Base-by-base conservation (phyloP, 2,329 filamentous ascomycete genomes). In the Drechslerella coelobrocha region DNA sequence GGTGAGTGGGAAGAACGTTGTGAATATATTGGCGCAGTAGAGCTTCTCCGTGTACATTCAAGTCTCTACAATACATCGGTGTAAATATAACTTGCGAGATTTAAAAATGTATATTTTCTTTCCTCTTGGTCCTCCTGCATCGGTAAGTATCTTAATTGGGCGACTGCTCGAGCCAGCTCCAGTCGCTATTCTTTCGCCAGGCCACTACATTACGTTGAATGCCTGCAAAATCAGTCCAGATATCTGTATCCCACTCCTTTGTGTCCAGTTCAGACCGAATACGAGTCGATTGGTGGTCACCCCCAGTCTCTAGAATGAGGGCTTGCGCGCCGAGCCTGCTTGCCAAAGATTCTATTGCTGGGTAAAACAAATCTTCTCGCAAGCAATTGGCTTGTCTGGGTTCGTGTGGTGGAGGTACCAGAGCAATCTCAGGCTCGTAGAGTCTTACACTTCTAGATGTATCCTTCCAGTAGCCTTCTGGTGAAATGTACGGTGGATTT, bases 401-500 rank as follows among this genome's bases (percentile, higher is more conserved):
- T n/a, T 23, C 39, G 3, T 12, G 8, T n/a, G 34, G 19, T 0
- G 84, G 84, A 8, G 84, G 85, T 0, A 97, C 90, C 12, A 97
- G 82, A 0, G 94, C 94, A 10, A 90, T 79, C 73, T 81, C 85
- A 2, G 94, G 94, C 79, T 99, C 94, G 77, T 86, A 91, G 48
- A 86, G 86, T 14, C 91, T 85, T 27, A 97, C 93, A 10, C 90
- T 93, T 24, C 87, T 84, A 0, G 83, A 82, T 0, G 89, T 92
- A 17, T 85, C 84, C 39, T 79, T 83, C 39, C 82, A 79, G 75
- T 90, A 92, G 6, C 84, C 85, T 2, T 77, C 74, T 0, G 82
- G 80, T 1, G 92, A 95, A 54, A 97, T 88, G 78, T 97, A 97
- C 0, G 94, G 94, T 14, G 94, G 94, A 76, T 99, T 99, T 1